Percentiles rank a stretch among this genome's conserved stretches.
phyloP scores from a whole-genome alignment of 495 filamentous ascomycete species.

The Trichoderma reesei region DNA sequence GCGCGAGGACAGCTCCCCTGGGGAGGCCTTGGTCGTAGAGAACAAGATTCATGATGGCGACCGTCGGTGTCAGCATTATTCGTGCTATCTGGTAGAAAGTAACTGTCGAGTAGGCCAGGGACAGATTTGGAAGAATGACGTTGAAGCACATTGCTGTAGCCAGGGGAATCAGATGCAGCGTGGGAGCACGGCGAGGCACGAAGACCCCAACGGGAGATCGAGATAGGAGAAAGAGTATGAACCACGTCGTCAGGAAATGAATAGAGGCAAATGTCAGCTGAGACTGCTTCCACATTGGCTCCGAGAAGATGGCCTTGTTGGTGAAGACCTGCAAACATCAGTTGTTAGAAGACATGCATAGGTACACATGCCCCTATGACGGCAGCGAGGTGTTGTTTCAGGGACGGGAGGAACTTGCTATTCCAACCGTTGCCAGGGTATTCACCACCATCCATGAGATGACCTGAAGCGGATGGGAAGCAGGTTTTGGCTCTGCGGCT shows the following conservation, averaged over 20 bases:
- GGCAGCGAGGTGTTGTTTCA: background rate
- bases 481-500: background rate
- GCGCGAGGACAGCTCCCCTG: slow-evolving; percentile 39
- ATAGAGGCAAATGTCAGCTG: slow-evolving; percentile 63
- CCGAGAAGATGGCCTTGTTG: slow-evolving; percentile 66
- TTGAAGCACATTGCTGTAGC: slow-evolving; percentile 59
- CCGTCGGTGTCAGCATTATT: slow-evolving; percentile 59
- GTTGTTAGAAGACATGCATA: slow-evolving; percentile 9
- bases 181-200: slow-evolving; percentile 40
- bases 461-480: slow-evolving; percentile 12
- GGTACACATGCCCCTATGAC: background rate
- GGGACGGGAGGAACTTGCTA: slow-evolving; percentile 36
- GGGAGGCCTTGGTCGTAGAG: slow-evolving; percentile 55
- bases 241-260: slow-evolving; percentile 62
- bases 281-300: slow-evolving; percentile 51
- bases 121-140: slow-evolving; percentile 66
- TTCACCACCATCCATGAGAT: slow-evolving; percentile 49
- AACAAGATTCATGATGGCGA: slow-evolving; percentile 56
- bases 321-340: slow-evolving; percentile 52
- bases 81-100: slow-evolving; percentile 69
- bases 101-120: slow-evolving; percentile 59
- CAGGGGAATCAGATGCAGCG: slow-evolving; percentile 53
- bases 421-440: slow-evolving; percentile 51
- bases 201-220: slow-evolving; percentile 54
- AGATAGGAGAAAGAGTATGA: slow-evolving; percentile 55